Evolutionary conservation across 257 asterid genomes (phyloP).

Genomic region (Gardenia jasminoides): DNA sequence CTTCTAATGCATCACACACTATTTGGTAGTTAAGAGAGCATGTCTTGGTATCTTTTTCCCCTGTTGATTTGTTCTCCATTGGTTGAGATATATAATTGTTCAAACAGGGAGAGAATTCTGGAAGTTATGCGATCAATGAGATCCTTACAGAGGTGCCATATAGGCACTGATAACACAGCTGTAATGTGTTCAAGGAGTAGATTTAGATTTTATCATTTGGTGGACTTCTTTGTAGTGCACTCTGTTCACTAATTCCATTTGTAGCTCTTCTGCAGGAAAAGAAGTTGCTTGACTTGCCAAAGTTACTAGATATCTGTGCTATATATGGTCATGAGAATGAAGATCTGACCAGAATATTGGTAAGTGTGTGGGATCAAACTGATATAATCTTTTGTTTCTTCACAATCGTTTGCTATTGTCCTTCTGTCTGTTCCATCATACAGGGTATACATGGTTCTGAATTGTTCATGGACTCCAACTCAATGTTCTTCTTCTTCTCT

Average conservation of each 20-base stretch:
- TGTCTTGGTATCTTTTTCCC: neutral
- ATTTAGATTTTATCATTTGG: neutral
- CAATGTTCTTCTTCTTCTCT: neutral
- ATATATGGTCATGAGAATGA: conserved; percentile 87
- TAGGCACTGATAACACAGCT: neutral
- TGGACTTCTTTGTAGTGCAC: conserved; percentile 20
- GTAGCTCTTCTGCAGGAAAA: conserved; percentile 95
- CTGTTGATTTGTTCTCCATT: neutral
- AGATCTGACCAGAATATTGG: conserved; percentile 77
- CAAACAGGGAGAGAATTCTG: neutral
- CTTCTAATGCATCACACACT: neutral
- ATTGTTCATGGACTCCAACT: neutral
- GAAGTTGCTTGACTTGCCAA: conserved; percentile 85
- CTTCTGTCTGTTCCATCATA: neutral
- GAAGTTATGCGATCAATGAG: neutral
- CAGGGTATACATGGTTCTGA: neutral
- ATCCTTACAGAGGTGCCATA: neutral
- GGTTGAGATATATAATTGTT: neutral
- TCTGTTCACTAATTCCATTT: conserved; percentile 46
- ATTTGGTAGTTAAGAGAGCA: neutral
- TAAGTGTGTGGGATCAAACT: conserved; percentile 25
- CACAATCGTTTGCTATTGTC: neutral
- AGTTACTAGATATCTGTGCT: conserved; percentile 82
- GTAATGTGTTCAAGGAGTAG: neutral
- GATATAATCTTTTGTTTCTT: neutral